phyloP scores from a whole-genome alignment of 1,284 basidiomycete species.

The Xerocomus nothofagi region DNA sequence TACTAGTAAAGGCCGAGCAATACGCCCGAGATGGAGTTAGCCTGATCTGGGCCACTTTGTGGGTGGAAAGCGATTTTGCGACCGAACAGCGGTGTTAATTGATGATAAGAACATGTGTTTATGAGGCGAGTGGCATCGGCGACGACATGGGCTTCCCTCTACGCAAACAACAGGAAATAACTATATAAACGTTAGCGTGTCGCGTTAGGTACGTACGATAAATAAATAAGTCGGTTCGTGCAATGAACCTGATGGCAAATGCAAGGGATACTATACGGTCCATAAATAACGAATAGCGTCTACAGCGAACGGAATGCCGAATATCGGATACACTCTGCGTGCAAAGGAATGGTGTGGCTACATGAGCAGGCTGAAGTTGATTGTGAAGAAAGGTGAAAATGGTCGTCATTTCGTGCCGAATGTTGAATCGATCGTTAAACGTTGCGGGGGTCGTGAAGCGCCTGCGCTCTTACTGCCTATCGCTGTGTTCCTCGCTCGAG shows the following conservation, averaged over 20 bases:
- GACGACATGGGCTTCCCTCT: background rate
- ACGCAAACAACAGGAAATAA: constrained; percentile 9
- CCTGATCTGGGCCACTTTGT: background rate
- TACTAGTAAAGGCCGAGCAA: constrained; percentile 14
- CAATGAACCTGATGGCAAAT: constrained; percentile 17
- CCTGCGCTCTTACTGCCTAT: constrained; percentile 33
- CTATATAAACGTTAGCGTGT: constrained; percentile 16
- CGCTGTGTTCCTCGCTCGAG: constrained; percentile 47
- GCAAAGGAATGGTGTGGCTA: constrained; percentile 14
- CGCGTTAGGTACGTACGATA: constrained; percentile 12
- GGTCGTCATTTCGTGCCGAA: constrained; percentile 7
- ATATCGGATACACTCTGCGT: constrained; percentile 20
- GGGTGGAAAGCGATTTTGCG: background rate
- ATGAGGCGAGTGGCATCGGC: background rate
- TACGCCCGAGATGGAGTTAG: constrained; percentile 5
- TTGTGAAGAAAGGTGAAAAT: constrained; percentile 1
- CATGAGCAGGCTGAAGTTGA: constrained; percentile 4
- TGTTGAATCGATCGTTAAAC: constrained; percentile 9
- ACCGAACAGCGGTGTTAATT: constrained; percentile 5
- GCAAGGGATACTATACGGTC: constrained; percentile 14
- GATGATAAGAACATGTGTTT: background rate
- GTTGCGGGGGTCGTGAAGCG: constrained; percentile 5
- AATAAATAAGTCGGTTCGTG: constrained; percentile 20
- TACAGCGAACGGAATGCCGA: constrained; percentile 1
- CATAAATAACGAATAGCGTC: constrained; percentile 22